Percentiles rank a stretch among this genome's conserved stretches.
Conservation (phyloP, 2,329 filamentous ascomycete genomes). For the Colletotrichum sansevieriae region DNA sequence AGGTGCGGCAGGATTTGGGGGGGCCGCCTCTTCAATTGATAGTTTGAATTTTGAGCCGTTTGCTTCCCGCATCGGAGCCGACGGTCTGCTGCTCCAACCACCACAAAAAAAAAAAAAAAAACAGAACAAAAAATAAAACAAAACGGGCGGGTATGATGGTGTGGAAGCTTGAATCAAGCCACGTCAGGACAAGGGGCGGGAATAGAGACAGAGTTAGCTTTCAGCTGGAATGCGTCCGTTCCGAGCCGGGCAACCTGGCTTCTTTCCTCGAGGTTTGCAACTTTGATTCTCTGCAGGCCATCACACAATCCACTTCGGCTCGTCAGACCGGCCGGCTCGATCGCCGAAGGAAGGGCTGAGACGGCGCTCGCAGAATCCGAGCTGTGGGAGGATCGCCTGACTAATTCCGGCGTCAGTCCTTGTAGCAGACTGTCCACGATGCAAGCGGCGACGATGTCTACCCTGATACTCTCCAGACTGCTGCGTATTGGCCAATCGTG, state of each 20-base stretch:
- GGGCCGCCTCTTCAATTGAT: too few relatives aligned
- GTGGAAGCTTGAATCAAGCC: background rate
- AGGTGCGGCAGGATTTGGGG: too few relatives aligned
- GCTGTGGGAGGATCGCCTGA: background rate
- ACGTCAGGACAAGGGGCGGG: slow-evolving; percentile 2
- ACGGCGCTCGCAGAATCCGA: slow-evolving; percentile 3
- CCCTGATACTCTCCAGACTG: too few relatives aligned
- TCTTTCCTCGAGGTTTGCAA: background rate
- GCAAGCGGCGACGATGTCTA: too few relatives aligned
- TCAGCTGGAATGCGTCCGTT: slow-evolving; percentile 5
- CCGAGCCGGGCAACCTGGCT: background rate
- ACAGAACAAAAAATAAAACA: too few relatives aligned
- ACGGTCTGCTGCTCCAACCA: too few relatives aligned
- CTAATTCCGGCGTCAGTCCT: background rate
- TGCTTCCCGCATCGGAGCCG: too few relatives aligned
- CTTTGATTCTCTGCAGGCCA: background rate
- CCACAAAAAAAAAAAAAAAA: too few relatives aligned
- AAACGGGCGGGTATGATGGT: background rate
- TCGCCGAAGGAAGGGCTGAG: slow-evolving; percentile 7
- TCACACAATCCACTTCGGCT: slow-evolving; percentile 1
- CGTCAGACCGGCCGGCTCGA: slow-evolving; percentile 11
- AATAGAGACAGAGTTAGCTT: background rate
- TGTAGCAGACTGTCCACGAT: background rate
- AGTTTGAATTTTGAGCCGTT: too few relatives aligned
- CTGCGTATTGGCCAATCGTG: too few relatives aligned